Percentiles rank a stretch among this genome's conserved stretches.
phyloP scores from a whole-genome alignment of 345 rosid genomes.

The Lenwebbia sp. region DNA sequence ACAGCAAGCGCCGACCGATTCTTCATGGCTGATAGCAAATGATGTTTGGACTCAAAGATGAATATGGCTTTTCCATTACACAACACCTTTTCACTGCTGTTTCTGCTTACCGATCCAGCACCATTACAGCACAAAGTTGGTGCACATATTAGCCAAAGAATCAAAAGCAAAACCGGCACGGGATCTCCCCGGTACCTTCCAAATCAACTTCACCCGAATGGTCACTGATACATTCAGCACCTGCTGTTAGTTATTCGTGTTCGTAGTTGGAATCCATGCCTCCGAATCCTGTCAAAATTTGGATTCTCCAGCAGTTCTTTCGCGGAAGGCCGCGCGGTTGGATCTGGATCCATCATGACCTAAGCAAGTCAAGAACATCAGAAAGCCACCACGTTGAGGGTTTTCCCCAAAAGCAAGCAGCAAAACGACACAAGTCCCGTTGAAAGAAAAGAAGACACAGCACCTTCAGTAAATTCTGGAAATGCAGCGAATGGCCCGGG shows the following conservation, averaged over 20 bases:
- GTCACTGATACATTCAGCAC: not conserved
- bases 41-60: not conserved
- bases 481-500: constrained; percentile 82
- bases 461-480: constrained; percentile 91
- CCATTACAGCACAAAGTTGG: not conserved
- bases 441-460: not conserved
- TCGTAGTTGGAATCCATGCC: not conserved
- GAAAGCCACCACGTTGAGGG: not conserved
- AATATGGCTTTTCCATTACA: not conserved
- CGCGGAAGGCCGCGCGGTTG: constrained; percentile 60
- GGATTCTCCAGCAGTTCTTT: constrained; percentile 53
- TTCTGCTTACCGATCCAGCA: not conserved
- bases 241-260: not conserved
- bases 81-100: not conserved
- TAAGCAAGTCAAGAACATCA: constrained; percentile 11
- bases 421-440: not conserved
- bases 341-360: constrained; percentile 79
- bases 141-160: not conserved
- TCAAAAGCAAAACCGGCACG: not conserved
- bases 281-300: constrained; percentile 35
- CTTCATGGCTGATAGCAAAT: not conserved
- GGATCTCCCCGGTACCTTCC: not conserved
- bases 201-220: not conserved
- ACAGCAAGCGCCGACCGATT: not conserved
- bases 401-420: not conserved